These are phyloP conservation scores for Dothiorella sarmentorum DNA, from an alignment of 2,329 filamentous ascomycete genomes.

Conservation along the genomic window DNA sequence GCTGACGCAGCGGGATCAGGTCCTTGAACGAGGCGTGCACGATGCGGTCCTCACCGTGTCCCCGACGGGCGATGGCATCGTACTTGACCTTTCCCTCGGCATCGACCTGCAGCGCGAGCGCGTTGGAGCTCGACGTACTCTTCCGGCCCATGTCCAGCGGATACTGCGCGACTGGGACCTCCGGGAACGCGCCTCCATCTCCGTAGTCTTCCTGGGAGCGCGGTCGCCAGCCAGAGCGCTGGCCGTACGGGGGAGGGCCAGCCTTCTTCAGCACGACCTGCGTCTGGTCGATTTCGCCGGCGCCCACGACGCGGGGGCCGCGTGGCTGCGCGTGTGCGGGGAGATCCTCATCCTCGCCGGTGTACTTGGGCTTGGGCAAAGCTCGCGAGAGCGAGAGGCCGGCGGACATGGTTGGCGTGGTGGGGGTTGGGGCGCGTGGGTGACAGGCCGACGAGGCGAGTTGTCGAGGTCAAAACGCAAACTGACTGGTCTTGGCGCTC, in stretches of 20 bases:
- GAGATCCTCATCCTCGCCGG: conserved; percentile 80
- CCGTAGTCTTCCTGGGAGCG: conserved; percentile 87
- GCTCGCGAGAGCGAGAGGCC: conserved; percentile 70
- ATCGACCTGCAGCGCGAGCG: conserved; percentile 88
- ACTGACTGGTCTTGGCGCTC: not conserved
- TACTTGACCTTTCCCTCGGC: conserved; percentile 92
- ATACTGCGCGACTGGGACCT: conserved; percentile 91
- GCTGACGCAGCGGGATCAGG: conserved; percentile 86
- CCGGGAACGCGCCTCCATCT: conserved; percentile 93
- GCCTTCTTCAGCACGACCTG: conserved; percentile 69
- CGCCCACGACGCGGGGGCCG: conserved; percentile 77
- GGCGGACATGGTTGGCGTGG: conserved; percentile 31
- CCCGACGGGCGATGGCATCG: conserved; percentile 87
- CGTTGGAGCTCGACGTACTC: conserved; percentile 66
- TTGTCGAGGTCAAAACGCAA: conserved; percentile 7
- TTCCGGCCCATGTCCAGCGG: conserved; percentile 93
- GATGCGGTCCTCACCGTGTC: conserved; percentile 77
- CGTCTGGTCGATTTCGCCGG: conserved; percentile 75
- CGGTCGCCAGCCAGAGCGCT: conserved; percentile 86
- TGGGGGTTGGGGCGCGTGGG: conserved; percentile 11
- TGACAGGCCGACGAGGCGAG: conserved; percentile 3
- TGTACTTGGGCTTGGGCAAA: conserved; percentile 87
- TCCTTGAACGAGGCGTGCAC: conserved; percentile 97
- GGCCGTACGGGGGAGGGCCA: conserved; percentile 83
- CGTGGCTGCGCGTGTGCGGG: conserved; percentile 68